A percentile compares a stretch with the other conserved stretches of the same genome.
These are phyloP conservation scores for Halophytophthora polymorphica DNA, from an alignment of 352 stramenopile genomes.

Conservation along the genomic window DNA sequence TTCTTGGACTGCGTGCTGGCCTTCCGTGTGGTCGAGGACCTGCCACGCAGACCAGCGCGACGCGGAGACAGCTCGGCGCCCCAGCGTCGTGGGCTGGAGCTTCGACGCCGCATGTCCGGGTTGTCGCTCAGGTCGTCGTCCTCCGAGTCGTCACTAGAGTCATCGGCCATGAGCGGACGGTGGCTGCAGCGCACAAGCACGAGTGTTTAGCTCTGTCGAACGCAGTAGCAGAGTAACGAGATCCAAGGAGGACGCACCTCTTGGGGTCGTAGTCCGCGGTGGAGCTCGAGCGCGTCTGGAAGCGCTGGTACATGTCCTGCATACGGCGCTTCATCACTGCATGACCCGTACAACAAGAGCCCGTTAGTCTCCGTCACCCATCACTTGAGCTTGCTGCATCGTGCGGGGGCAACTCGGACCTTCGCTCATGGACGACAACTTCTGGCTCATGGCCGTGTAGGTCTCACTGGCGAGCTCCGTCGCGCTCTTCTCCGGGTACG, in stretches of 20 bases:
- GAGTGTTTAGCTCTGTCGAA: conserved; percentile 2
- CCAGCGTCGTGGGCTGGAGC: conserved; percentile 24
- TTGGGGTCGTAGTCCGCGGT: conserved; percentile 51
- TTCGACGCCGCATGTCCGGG: conserved; percentile 37
- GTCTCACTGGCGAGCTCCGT: conserved; percentile 72
- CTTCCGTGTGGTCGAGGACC: conserved; percentile 16
- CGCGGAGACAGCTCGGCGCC: conserved; percentile 21
- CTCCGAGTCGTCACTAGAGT: conserved; percentile 70
- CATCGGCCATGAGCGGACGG: conserved; percentile 63
- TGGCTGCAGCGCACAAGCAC: conserved; percentile 36
- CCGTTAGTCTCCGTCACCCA: conserved; percentile 4
- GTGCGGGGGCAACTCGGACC: conserved; percentile 13
- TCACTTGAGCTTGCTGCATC: neutral
- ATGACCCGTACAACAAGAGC: conserved; percentile 3
- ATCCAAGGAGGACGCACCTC: conserved; percentile 32
- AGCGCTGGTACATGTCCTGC: conserved; percentile 80
- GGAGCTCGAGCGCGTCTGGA: conserved; percentile 66
- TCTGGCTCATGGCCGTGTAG: conserved; percentile 61
- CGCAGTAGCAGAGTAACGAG: neutral
- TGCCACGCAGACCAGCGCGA: conserved; percentile 12
- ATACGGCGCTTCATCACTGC: conserved; percentile 79
- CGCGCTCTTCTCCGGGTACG: conserved; percentile 58
- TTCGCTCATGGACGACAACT: conserved; percentile 79
- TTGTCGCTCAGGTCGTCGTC: conserved; percentile 53
- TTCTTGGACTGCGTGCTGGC: conserved; percentile 49